Percentiles rank a stretch among this genome's conserved stretches.
Conservation (phyloP, 23 red algal genomes). For the Chondrus crispus region DNA sequence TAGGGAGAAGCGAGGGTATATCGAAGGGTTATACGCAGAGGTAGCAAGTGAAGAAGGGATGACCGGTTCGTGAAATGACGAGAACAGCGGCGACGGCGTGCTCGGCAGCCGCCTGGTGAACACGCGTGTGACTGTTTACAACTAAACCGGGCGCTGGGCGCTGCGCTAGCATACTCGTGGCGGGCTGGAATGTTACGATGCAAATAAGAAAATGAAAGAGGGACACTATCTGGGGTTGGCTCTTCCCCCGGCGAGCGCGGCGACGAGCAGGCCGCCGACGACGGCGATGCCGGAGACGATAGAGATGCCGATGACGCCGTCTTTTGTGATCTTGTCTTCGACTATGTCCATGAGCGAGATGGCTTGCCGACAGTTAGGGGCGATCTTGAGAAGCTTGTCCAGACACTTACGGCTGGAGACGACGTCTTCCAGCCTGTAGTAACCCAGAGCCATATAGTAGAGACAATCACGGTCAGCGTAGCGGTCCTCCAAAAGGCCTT, state of each 20-base stretch:
- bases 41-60: no score
- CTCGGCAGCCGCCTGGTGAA: no score
- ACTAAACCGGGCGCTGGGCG: no score
- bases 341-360: slow-evolving; percentile 78
- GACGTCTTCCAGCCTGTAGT: slow-evolving; percentile 79
- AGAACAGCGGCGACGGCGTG: no score
- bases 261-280: slow-evolving; percentile 50
- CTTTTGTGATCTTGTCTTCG: slow-evolving; percentile 75
- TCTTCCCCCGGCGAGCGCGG: slow-evolving; percentile 13
- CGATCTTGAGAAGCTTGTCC: slow-evolving; percentile 67
- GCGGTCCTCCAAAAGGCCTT: slow-evolving; percentile 65
- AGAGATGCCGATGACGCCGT: slow-evolving; percentile 65
- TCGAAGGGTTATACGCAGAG: no score
- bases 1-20: not conserved
- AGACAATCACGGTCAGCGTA: slow-evolving; percentile 73
- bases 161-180: not conserved
- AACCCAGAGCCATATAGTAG: slow-evolving; percentile 79
- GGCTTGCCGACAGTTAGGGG: slow-evolving; percentile 72
- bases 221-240: not conserved
- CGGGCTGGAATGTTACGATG: not conserved
- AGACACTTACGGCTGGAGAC: slow-evolving; percentile 62
- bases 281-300: slow-evolving; percentile 66
- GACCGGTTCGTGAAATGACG: no score
- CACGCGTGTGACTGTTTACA: no score
- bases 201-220: no score